These are phyloP conservation scores for Trapa incisa DNA, from an alignment of 345 rosid species.

Conservation along the genomic window DNA sequence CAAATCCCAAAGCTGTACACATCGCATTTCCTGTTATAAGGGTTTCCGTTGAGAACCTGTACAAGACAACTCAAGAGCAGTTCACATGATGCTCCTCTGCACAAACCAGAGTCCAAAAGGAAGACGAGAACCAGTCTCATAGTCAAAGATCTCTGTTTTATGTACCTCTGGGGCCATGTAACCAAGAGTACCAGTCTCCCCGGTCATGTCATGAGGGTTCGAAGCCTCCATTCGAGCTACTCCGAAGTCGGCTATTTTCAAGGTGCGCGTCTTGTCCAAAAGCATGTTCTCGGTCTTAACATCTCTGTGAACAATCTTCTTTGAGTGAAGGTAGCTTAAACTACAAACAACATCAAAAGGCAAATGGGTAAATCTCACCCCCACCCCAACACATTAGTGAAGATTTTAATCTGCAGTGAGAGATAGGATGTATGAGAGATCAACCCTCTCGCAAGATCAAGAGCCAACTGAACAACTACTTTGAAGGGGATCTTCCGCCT, in stretches of 20 bases:
- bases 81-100: neutral
- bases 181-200: constrained; percentile 98
- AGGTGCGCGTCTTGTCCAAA: constrained; percentile 67
- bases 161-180: constrained; percentile 98
- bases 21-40: constrained; percentile 89
- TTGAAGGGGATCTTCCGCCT: constrained; percentile 87
- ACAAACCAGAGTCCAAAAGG: neutral
- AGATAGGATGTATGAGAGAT: constrained; percentile 14
- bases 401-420: neutral
- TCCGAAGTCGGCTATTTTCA: constrained; percentile 94
- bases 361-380: neutral
- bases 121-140: neutral
- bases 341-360: constrained; percentile 20
- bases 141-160: neutral
- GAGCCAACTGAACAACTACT: constrained; percentile 80
- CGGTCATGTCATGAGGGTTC: constrained; percentile 97
- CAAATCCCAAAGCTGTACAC: constrained; percentile 98
- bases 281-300: constrained; percentile 99
- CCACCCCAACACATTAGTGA: constrained; percentile 5
- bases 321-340: constrained; percentile 79
- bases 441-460: constrained; percentile 95
- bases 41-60: constrained; percentile 84
- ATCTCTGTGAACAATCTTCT: constrained; percentile 94
- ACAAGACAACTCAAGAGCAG: neutral
- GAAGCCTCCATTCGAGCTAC: constrained; percentile 98